Base-by-base conservation (phyloP, 2,329 filamentous ascomycete species). In the Fusarium burgessii region DNA sequence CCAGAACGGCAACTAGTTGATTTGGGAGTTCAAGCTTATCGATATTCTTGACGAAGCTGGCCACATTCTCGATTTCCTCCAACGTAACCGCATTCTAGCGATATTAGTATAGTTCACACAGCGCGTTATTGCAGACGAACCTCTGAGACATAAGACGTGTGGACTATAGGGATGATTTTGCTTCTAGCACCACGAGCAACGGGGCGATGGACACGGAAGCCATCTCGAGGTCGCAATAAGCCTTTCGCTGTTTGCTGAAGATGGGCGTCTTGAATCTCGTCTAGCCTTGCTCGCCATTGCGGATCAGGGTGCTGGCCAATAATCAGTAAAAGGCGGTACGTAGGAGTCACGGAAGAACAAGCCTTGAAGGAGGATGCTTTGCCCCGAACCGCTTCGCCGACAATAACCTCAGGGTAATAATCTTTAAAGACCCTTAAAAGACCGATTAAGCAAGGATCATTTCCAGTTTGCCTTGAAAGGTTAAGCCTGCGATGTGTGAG, bases 401-500 rank as follows among this genome's bases (percentile, higher is more conserved):
- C 87, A 64, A 97, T 93, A 58, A 97, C 93, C 78, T 97, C 93
- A 0, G 94, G 93, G 76, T 95, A 97, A 80, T 95, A 97, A 78
- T 95, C 93, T 78, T 96, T 96, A 83, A 91, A 97, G n/a, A 95
- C 89, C 59, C 92, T 88, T 52, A 97, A 83, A 20, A 97, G 84
- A 6, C 92, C 92, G 40, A 92, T 86, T 38, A 97, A 83, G 55
- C 90, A 87, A 51, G 91, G 91, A 60, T 97, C 94, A 75, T 92
- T 92, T 20, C 91, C 91, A 7, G 85, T 87, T 75, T 89, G 87
- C 45, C 89, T 82, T 5, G 88, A 87, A 36, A 91, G 78, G 40
- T 84, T 83, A 68, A 91, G 82, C 52, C 89, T 91, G 13, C 17
- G 13, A 4, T 11, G 6, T 27, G 49, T 76, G 32, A 75, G 58